Conservation (phyloP, 2,329 filamentous ascomycete genomes). For the Byssothecium circinans region DNA sequence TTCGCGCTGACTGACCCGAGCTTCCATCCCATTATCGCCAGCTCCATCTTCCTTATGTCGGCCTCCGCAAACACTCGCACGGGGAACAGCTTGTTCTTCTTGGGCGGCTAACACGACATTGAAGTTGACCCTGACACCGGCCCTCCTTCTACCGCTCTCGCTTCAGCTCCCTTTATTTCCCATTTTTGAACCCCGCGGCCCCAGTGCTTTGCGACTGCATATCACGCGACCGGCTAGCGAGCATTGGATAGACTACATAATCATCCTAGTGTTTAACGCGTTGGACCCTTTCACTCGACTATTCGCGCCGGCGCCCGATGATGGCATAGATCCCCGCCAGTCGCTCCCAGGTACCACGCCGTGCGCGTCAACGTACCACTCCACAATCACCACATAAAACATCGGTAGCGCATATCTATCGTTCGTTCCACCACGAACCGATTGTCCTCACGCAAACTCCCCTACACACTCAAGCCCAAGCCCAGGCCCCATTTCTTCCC, state of each 20-base stretch:
- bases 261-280: neutral
- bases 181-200: slow-evolving; percentile 12
- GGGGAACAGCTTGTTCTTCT: slow-evolving; percentile 42
- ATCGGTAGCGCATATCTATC: neutral
- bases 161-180: slow-evolving; percentile 20
- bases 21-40: slow-evolving; percentile 17
- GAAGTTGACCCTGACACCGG: slow-evolving; percentile 19
- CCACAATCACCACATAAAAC: neutral
- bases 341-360: slow-evolving; percentile 18
- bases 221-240: slow-evolving; percentile 12
- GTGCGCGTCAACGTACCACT: neutral
- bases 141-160: slow-evolving; percentile 29
- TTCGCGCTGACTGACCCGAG: slow-evolving; percentile 35
- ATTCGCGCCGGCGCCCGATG: slow-evolving; percentile 15
- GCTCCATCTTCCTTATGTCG: slow-evolving; percentile 39
- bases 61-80: slow-evolving; percentile 33
- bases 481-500: neutral
- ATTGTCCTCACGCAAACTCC: slow-evolving; percentile 4
- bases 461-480: neutral
- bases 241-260: slow-evolving; percentile 7
- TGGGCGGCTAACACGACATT: slow-evolving; percentile 36
- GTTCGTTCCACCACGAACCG: neutral
- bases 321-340: slow-evolving; percentile 20
- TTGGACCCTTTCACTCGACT: slow-evolving; percentile 1
- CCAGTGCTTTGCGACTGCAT: slow-evolving; percentile 19